These are phyloP conservation scores for Ganoderma lucidum DNA, from an alignment of 1,284 basidiomycete genomes.

Conservation along the genomic window DNA sequence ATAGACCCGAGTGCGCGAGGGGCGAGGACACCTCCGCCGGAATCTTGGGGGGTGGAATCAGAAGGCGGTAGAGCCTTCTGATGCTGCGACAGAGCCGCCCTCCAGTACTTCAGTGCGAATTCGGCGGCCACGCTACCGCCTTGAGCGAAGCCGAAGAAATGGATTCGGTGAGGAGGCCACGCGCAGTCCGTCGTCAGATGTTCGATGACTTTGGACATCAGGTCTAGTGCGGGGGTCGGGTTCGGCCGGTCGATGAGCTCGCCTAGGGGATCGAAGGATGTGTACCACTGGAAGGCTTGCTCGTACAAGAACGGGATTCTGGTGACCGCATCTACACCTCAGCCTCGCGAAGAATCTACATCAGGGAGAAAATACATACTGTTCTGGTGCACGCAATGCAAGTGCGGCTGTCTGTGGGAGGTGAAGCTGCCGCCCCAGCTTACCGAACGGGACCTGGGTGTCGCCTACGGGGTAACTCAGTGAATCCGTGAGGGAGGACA, in stretches of 20 bases:
- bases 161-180: constrained; percentile 77
- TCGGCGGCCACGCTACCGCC: constrained; percentile 86
- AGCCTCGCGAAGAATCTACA: neutral
- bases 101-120: constrained; percentile 62
- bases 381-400: constrained; percentile 80
- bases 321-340: neutral
- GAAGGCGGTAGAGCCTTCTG: constrained; percentile 30
- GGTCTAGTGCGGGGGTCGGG: constrained; percentile 70
- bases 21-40: constrained; percentile 13
- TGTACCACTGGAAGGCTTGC: constrained; percentile 88
- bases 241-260: constrained; percentile 76
- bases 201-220: constrained; percentile 61
- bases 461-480: constrained; percentile 65
- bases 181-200: constrained; percentile 66
- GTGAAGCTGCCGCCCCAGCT: constrained; percentile 76
- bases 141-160: constrained; percentile 91
- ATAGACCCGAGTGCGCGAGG: constrained; percentile 65
- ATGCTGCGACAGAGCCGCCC: constrained; percentile 45
- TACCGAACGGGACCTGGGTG: constrained; percentile 78
- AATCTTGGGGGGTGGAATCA: neutral
- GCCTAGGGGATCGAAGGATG: constrained; percentile 83
- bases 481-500: neutral
- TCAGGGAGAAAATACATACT: constrained; percentile 47
- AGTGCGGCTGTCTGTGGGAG: constrained; percentile 89
- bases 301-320: constrained; percentile 87